Evolutionary conservation across 345 rosid genomes (phyloP).

Genomic region (Eutrema yunnanense): DNA sequence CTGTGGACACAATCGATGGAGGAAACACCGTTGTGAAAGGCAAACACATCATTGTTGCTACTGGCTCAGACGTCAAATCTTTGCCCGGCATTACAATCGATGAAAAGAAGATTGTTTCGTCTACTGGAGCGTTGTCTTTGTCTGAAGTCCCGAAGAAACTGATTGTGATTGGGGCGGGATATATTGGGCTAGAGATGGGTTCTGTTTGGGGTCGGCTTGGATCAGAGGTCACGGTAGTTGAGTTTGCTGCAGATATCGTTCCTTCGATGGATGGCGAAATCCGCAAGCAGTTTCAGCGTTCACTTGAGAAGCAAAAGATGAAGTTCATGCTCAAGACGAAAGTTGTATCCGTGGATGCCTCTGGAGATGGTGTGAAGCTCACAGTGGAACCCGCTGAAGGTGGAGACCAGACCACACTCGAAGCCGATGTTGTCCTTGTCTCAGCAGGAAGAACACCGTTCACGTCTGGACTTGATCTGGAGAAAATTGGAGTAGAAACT

Average conservation of each 20-base stretch:
- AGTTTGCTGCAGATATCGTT: conserved; percentile 74
- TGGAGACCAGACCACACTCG: conserved; percentile 64
- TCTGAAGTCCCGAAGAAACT: conserved; percentile 68
- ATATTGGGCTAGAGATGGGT: conserved; percentile 95
- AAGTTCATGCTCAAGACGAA: conserved; percentile 90
- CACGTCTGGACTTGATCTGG: conserved; percentile 87
- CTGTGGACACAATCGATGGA: conserved; percentile 72
- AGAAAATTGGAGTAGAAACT: conserved; percentile 68
- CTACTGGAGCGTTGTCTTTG: conserved; percentile 76
- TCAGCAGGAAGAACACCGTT: conserved; percentile 94
- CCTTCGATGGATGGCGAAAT: conserved; percentile 91
- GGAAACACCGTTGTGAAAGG: conserved; percentile 68
- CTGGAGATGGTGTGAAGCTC: conserved; percentile 64
- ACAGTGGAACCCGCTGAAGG: conserved; percentile 85
- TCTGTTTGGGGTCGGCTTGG: conserved; percentile 87
- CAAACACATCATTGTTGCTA: conserved; percentile 73
- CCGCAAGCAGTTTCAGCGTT: conserved; percentile 77
- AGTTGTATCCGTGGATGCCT: conserved; percentile 65
- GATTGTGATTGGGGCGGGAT: conserved; percentile 84
- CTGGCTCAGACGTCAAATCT: conserved; percentile 84
- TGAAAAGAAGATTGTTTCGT: conserved; percentile 77
- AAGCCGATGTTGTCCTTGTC: conserved; percentile 87
- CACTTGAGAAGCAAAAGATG: conserved; percentile 87
- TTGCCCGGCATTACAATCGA: conserved; percentile 80
- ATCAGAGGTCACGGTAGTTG: conserved; percentile 85